Conservation (phyloP, 371 early-diverging fungal species). For the Mucor indicus region DNA sequence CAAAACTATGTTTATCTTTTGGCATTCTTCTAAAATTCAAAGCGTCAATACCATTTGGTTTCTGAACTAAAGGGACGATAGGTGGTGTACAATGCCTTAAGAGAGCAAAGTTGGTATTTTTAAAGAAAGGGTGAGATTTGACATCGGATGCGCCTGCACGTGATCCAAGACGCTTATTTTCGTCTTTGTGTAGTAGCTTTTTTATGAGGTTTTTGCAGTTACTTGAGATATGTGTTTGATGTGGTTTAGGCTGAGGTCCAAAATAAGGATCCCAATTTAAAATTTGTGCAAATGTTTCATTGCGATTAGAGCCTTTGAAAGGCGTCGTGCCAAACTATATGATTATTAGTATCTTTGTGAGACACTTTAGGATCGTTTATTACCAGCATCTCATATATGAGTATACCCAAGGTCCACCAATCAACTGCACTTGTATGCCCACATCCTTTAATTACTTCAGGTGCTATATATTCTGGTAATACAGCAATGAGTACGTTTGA, state of each 20-base stretch:
- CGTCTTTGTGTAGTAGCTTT: slow-evolving; percentile 83
- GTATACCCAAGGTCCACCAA: slow-evolving; percentile 99
- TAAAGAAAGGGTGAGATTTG: slow-evolving; percentile 90
- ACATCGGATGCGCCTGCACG: slow-evolving; percentile 90
- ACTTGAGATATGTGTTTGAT: slow-evolving; percentile 29
- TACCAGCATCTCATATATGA: slow-evolving; percentile 96
- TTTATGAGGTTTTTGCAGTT: slow-evolving; percentile 72
- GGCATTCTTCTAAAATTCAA: slow-evolving; percentile 68
- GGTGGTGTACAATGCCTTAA: slow-evolving; percentile 84
- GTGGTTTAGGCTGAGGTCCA: slow-evolving; percentile 51
- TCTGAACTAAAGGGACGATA: slow-evolving; percentile 70
- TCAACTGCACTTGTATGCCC: slow-evolving; percentile 96
- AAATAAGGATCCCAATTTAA: slow-evolving; percentile 76
- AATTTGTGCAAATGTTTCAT: slow-evolving; percentile 82
- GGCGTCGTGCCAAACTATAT: slow-evolving; percentile 84
- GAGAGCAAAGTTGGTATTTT: slow-evolving; percentile 86
- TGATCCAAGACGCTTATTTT: slow-evolving; percentile 76
- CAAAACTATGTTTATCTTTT: slow-evolving; percentile 51
- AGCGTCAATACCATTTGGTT: slow-evolving; percentile 61
- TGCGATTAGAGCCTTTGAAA: slow-evolving; percentile 85
- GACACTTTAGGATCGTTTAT: not conserved
- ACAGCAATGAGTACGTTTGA: too few relatives aligned
- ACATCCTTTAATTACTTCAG: slow-evolving; percentile 88
- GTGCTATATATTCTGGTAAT: slow-evolving; percentile 98
- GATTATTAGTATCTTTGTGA: not conserved